These are phyloP conservation scores for Linnemannia exigua DNA, from an alignment of 192 early-diverging fungal genomes.

Conservation along the genomic window DNA sequence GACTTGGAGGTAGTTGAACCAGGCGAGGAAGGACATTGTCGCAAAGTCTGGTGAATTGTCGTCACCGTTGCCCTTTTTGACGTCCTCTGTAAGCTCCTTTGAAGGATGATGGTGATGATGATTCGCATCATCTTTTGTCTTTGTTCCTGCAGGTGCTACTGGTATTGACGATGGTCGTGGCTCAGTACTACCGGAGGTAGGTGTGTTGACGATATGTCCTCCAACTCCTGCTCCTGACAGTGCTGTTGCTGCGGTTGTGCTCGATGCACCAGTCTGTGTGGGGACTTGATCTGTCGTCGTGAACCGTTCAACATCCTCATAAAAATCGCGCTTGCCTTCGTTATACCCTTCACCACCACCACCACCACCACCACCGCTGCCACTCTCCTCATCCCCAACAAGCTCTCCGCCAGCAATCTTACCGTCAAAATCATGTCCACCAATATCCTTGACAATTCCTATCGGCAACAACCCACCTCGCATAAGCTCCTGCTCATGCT, in stretches of 20 bases:
- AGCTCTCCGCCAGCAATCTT: not conserved
- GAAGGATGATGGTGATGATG: too few species aligned
- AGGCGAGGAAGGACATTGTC: conserved; percentile 45
- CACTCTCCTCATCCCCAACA: not conserved
- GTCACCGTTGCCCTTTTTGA: conserved; percentile 8
- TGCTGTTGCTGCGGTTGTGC: too few species aligned
- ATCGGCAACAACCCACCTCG: conserved; percentile 44
- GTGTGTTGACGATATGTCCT: not conserved
- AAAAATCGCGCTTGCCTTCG: conserved; percentile 50
- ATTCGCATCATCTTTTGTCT: not conserved
- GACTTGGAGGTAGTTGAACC: conserved; percentile 81
- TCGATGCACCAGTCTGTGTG: not conserved
- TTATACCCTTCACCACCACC: conserved; percentile 57
- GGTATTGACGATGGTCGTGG: not conserved
- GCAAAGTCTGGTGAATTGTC: conserved; percentile 47
- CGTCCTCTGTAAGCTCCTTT: not conserved
- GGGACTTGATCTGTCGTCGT: not conserved
- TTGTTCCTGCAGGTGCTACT: not conserved
- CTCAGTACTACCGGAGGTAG: not conserved
- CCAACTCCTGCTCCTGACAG: not conserved
- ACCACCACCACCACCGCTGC: too few species aligned
- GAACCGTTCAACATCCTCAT: not conserved
- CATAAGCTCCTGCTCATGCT: conserved; percentile 32
- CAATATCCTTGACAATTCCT: conserved; percentile 26
- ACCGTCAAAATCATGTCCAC: conserved; percentile 15